A percentile compares a stretch with the other conserved stretches of the same genome.
These are phyloP conservation scores for Noccaea bulbosa DNA, from an alignment of 345 rosid species.

Conservation along the genomic window DNA sequence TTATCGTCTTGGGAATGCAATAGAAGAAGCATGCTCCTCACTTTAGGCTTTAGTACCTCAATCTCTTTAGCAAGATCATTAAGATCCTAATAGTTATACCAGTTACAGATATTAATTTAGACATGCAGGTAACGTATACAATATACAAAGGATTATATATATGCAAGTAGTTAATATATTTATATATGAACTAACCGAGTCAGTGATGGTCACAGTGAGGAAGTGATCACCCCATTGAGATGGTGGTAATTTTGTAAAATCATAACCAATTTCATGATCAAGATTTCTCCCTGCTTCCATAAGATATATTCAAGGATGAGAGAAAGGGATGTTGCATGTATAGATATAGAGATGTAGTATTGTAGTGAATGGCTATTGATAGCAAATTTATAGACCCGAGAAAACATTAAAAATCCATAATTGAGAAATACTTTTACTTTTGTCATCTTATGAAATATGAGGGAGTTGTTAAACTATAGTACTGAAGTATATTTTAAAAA, in stretches of 20 bases:
- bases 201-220: background rate
- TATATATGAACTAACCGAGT: slow-evolving; percentile 9
- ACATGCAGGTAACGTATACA: no score
- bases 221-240: slow-evolving; percentile 23
- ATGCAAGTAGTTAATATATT: no score
- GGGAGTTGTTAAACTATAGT: no score
- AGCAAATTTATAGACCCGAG: no score
- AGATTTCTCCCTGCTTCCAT: background rate
- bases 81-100: slow-evolving; percentile 11
- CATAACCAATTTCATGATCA: background rate
- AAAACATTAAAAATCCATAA: no score
- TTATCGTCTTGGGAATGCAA: background rate
- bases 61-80: slow-evolving; percentile 29
- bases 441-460: no score
- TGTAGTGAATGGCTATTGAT: no score
- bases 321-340: background rate
- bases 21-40: background rate
- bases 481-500: no score
- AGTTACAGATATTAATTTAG: background rate
- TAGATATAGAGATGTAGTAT: background rate
- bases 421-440: no score
- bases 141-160: no score
- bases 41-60: slow-evolving; percentile 22
- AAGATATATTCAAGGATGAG: background rate
- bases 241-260: slow-evolving; percentile 3